phyloP scores from a whole-genome alignment of 164 flowering plant genomes.

The Magnolia kwangsiensis region DNA sequence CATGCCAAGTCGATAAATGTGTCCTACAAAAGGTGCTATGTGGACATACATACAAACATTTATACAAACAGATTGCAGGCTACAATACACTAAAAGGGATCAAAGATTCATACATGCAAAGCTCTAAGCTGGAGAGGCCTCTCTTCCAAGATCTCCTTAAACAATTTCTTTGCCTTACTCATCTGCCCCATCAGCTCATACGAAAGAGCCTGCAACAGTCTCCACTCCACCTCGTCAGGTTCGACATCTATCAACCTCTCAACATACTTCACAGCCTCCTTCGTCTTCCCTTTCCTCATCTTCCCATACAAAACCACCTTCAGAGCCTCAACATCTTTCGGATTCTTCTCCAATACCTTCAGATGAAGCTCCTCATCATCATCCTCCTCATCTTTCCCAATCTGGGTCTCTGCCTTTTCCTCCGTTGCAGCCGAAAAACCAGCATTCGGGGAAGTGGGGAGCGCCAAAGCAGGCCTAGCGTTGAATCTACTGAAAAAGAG shows the following conservation, averaged over 20 bases:
- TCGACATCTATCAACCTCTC: constrained; percentile 69
- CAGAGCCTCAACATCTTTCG: constrained; percentile 64
- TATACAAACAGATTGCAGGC: neutral
- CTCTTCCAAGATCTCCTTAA: constrained; percentile 62
- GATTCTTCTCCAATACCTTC: constrained; percentile 63
- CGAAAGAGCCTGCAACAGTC: constrained; percentile 75
- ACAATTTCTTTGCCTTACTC: constrained; percentile 64
- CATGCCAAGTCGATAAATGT: too few species aligned
- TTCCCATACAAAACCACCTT: constrained; percentile 67
- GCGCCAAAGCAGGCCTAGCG: constrained; percentile 36
- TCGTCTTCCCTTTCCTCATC: constrained; percentile 67
- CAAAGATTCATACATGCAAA: constrained; percentile 64
- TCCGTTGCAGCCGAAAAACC: constrained; percentile 18
- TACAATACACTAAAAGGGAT: neutral
- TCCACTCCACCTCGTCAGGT: constrained; percentile 86
- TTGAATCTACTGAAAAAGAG: constrained; percentile 42
- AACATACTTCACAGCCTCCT: constrained; percentile 68
- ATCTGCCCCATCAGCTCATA: constrained; percentile 78
- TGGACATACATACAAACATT: neutral
- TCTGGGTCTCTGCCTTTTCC: constrained; percentile 21
- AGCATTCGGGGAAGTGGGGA: constrained; percentile 15
- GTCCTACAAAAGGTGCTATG: neutral
- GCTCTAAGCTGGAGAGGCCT: constrained; percentile 81
- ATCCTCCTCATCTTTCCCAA: constrained; percentile 11
- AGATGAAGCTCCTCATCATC: constrained; percentile 53